phyloP scores from a whole-genome alignment of 176 grass and related monocot genomes.

The Bothriochloa decipiens region DNA sequence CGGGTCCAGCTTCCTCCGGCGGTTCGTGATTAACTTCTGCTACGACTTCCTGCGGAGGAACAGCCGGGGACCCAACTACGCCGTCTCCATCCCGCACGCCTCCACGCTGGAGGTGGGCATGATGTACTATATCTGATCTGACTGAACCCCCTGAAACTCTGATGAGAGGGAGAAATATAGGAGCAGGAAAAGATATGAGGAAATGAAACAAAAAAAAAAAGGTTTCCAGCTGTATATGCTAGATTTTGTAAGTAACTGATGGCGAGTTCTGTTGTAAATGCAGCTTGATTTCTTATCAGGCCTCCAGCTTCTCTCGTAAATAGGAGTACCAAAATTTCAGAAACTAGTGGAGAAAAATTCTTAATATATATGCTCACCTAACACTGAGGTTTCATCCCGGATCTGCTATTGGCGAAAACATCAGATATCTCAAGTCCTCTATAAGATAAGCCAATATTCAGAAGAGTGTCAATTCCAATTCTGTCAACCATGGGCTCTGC shows the following conservation, averaged over 20 bases:
- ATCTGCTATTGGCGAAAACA: not conserved
- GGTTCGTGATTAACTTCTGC: conserved; percentile 75
- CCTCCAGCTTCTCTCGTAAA: not conserved
- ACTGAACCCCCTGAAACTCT: conserved; percentile 21
- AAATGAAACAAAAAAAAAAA: conserved; percentile 27
- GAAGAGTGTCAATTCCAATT: not conserved
- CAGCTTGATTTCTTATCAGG: conserved; percentile 32
- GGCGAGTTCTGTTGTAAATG: conserved; percentile 48
- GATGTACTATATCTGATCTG: conserved; percentile 75
- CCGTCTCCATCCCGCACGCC: conserved; percentile 75
- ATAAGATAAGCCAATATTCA: not conserved
- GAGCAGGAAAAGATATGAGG: not conserved
- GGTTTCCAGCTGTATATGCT: conserved; percentile 51
- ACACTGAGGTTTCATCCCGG: no score
- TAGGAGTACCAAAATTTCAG: not conserved
- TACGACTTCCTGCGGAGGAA: conserved; percentile 94
- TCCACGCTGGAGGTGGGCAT: conserved; percentile 95
- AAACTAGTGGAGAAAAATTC: not conserved
- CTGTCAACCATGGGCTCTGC: conserved; percentile 24
- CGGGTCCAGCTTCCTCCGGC: conserved; percentile 76
- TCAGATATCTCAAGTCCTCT: not conserved
- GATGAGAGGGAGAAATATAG: not conserved
- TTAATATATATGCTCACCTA: not conserved
- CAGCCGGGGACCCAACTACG: conserved; percentile 78
- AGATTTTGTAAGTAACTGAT: conserved; percentile 34